Base-by-base conservation (phyloP, 257 asterid species). In the Penstemon barbatus region DNA sequence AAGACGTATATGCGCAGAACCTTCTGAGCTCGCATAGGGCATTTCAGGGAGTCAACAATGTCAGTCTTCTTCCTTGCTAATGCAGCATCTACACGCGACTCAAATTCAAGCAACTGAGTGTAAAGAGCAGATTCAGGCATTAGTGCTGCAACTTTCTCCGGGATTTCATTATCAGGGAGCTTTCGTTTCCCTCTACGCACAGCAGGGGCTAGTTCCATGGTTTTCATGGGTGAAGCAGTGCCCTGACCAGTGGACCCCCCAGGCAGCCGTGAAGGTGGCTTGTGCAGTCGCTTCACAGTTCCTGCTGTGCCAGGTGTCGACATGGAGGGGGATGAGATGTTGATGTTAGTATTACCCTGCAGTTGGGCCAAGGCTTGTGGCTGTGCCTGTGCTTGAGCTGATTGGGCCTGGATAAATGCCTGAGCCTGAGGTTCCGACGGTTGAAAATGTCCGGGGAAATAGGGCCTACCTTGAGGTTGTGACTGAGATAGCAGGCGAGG, bases 161-260 rank as follows among this genome's bases (percentile, higher is more conserved):
- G 95, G 18, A 92, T 81, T 36, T 73, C 78, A 64, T 80, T 86
- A 63, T 88, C 95, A 12, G 91, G 74, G 44, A 79, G 73, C 80
- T 89, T 89, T 36, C 88, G 82, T 63, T 89, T 89, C 66, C 80
- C 85, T 80, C 91, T 82, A 25, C 81, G 85, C 42, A 79, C 89
- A 75, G 97, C 88, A 45, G 98, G 97, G 55, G 98, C 72, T 63
- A 92, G 71, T 74, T 89, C 97, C 97, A 92, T 89, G 11, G 98
- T 92, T 75, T 92, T 92, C 87, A 89, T 84, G 5, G 89, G 95
- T 10, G 97, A 86, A 69, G 84, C 86, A 69, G 84, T 54, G 38
- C 84, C 87, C 84, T 84, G 93, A 70, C 86, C 87, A 48, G 93
- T 56, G 4, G 90, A 63, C 4, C 85, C 90, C 48, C 86, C 90